Conservation (phyloP, 116 monocot genomes). For the Zostera marina region DNA sequence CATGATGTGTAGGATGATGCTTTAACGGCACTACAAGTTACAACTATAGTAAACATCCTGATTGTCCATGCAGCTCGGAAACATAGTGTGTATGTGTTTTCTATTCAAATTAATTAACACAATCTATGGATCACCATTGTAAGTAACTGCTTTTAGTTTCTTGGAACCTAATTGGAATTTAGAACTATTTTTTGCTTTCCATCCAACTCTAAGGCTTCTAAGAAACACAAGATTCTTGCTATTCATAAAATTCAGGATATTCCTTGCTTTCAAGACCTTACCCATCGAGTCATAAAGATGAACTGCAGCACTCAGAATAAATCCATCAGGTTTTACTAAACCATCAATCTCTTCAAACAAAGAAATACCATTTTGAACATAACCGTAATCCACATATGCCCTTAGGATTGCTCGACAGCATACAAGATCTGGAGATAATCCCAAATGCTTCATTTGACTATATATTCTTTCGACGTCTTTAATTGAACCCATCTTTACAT, state of each 20-base stretch:
- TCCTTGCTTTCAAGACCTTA: conserved; percentile 27
- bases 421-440: conserved; percentile 51
- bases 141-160: no score
- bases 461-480: conserved; percentile 51
- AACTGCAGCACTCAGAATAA: conserved; percentile 62
- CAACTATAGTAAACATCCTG: no score
- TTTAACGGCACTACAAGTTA: no score
- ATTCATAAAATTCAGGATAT: conserved; percentile 42
- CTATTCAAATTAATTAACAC: no score
- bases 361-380: conserved; percentile 42
- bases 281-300: conserved; percentile 59
- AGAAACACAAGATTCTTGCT: conserved; percentile 39
- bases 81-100: no score
- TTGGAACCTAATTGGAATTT: no score
- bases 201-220: conserved; percentile 51
- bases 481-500: conserved; percentile 34
- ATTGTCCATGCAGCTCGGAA: no score
- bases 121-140: no score
- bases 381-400: conserved; percentile 54
- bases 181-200: conserved; percentile 14
- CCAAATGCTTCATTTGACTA: conserved; percentile 35
- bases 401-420: conserved; percentile 70
- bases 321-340: conserved; percentile 57
- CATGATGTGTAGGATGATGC: no score
- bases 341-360: conserved; percentile 40